Percentiles rank a stretch among this genome's conserved stretches.
Conservation (phyloP, 495 filamentous ascomycete species). For the Aspergillus ellipticus region DNA sequence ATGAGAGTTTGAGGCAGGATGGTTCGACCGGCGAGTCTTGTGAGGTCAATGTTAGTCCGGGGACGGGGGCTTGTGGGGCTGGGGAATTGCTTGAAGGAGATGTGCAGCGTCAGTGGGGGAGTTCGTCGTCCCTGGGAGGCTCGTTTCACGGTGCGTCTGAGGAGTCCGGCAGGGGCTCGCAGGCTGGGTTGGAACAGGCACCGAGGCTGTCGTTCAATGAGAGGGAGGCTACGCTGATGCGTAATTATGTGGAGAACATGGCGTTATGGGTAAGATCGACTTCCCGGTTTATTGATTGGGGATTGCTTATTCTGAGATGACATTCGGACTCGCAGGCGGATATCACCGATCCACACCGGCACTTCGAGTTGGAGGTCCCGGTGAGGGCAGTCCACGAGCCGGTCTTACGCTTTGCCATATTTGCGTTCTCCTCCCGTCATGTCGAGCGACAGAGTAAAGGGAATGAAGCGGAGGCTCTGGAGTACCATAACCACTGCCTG, state of each 20-base stretch:
- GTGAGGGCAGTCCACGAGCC: constrained; percentile 23
- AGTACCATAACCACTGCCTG: constrained; percentile 28
- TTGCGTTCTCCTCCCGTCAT: constrained; percentile 31
- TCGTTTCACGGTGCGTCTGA: background rate
- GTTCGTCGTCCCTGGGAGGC: background rate
- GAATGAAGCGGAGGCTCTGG: constrained; percentile 21
- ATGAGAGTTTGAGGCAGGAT: background rate
- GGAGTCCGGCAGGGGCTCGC: background rate
- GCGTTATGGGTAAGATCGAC: constrained; percentile 30
- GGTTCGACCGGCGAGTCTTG: background rate
- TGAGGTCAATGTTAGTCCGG: no score
- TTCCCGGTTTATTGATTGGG: no score
- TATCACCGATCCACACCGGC: constrained; percentile 28
- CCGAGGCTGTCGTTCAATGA: constrained; percentile 10
- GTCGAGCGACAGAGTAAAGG: constrained; percentile 18
- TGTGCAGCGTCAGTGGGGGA: background rate
- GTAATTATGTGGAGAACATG: constrained; percentile 33
- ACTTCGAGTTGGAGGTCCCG: constrained; percentile 27
- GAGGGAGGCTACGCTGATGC: constrained; percentile 23
- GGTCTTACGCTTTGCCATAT: constrained; percentile 24
- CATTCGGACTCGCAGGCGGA: constrained; percentile 19
- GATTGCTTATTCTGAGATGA: background rate
- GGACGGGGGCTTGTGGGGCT: background rate
- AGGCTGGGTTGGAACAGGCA: background rate
- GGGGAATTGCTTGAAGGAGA: background rate